These are phyloP conservation scores for Pleurotus tuoliensis DNA, from an alignment of 768 basidiomycete species.

Conservation along the genomic window DNA sequence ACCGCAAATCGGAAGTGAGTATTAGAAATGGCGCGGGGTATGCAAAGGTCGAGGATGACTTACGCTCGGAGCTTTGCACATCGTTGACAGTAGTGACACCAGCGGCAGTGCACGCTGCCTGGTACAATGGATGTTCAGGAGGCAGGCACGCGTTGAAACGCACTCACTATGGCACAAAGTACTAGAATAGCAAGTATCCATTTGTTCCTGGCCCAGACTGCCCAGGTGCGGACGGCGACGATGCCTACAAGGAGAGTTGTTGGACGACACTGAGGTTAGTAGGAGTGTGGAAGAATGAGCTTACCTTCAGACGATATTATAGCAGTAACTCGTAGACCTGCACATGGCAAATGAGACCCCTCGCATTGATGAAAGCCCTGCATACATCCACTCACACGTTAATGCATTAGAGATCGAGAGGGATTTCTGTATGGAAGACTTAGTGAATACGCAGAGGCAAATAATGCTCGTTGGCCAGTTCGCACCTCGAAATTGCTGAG, in stretches of 20 bases:
- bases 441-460: too few relatives aligned
- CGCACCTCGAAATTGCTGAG: not conserved
- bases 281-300: not conserved
- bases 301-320: slow-evolving; percentile 3
- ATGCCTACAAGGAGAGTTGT: not conserved
- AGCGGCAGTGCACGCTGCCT: not conserved
- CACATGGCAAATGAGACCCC: not conserved
- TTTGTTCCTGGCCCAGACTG: slow-evolving; percentile 2
- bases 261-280: not conserved
- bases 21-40: not conserved
- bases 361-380: too few relatives aligned
- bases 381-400: not conserved
- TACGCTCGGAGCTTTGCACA: not conserved
- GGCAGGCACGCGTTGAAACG: not conserved
- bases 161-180: not conserved
- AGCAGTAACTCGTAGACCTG: slow-evolving; percentile 1
- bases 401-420: not conserved
- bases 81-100: not conserved
- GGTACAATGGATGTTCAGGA: not conserved
- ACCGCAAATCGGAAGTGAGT: too few relatives aligned
- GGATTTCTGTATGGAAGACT: not conserved
- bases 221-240: slow-evolving; percentile 1
- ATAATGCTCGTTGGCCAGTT: too few relatives aligned
- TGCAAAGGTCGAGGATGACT: not conserved
- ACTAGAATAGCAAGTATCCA: slow-evolving; percentile 1